A percentile compares a stretch with the other conserved stretches of the same genome.
phyloP scores from a whole-genome alignment of 345 rosid genomes.

The Reutealis trisperma region DNA sequence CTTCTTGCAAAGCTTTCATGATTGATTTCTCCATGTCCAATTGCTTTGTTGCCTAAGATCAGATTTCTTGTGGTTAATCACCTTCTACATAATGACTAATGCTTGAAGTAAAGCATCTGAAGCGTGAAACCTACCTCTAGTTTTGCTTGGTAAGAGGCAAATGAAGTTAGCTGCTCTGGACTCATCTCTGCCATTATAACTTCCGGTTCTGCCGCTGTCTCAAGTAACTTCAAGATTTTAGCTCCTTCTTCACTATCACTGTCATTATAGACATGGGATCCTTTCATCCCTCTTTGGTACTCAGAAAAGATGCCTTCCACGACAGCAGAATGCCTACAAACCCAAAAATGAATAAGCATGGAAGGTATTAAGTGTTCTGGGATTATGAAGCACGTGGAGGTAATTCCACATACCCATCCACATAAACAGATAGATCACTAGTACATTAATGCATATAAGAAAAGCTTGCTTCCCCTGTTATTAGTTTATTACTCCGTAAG shows the following conservation, averaged over 20 bases:
- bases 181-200: constrained; percentile 94
- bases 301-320: constrained; percentile 71
- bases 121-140: constrained; percentile 59
- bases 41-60: constrained; percentile 63
- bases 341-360: constrained; percentile 13
- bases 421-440: neutral
- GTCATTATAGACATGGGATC: constrained; percentile 47
- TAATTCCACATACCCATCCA: neutral
- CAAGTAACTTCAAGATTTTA: constrained; percentile 63
- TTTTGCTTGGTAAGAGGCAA: constrained; percentile 64
- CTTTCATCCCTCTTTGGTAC: constrained; percentile 47
- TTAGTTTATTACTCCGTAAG: neutral
- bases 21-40: constrained; percentile 62
- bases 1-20: constrained; percentile 64
- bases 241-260: constrained; percentile 87
- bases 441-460: neutral
- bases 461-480: neutral
- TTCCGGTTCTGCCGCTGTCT: constrained; percentile 91
- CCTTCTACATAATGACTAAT: constrained; percentile 11
- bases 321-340: constrained; percentile 64
- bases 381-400: neutral
- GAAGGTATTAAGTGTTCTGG: neutral
- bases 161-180: constrained; percentile 70
- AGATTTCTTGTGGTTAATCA: constrained; percentile 26
- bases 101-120: constrained; percentile 18